phyloP scores from a whole-genome alignment of 768 basidiomycete genomes.

The Fomitopsis serialis region DNA sequence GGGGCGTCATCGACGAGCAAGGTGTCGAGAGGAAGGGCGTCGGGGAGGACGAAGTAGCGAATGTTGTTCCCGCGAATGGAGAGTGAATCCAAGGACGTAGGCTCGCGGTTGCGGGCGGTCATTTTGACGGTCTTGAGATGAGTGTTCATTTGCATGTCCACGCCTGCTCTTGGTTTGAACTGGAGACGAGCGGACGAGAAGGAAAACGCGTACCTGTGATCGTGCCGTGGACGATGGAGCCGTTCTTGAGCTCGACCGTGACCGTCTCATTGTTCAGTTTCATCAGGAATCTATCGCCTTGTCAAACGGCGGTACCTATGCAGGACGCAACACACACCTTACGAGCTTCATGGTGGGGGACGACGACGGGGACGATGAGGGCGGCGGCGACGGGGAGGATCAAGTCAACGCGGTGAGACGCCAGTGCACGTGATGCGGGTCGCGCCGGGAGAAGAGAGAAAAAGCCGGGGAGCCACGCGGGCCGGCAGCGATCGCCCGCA shows the following conservation, averaged over 20 bases:
- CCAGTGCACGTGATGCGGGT: not conserved
- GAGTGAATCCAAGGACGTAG: constrained; percentile 79
- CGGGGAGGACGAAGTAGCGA: constrained; percentile 96
- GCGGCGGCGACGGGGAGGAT: too few species aligned
- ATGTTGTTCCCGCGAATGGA: constrained; percentile 97
- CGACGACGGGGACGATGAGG: too few species aligned
- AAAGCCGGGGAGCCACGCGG: not conserved
- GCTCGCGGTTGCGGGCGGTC: constrained; percentile 87
- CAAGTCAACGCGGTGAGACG: too few species aligned
- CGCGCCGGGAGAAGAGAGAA: not conserved
- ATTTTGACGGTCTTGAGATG: constrained; percentile 97
- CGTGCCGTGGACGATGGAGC: constrained; percentile 90
- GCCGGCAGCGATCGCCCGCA: not conserved
- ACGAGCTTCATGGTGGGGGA: constrained; percentile 74
- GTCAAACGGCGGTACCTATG: not conserved
- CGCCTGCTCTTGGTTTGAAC: constrained; percentile 75
- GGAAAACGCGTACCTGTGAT: constrained; percentile 72
- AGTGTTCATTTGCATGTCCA: constrained; percentile 99
- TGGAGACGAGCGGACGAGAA: constrained; percentile 1
- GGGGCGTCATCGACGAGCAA: constrained; percentile 97
- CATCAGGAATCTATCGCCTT: constrained; percentile 81
- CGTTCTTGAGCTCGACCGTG: constrained; percentile 97
- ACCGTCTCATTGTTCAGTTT: constrained; percentile 99
- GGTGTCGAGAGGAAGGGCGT: constrained; percentile 93
- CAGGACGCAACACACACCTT: constrained; percentile 48